Conservation (phyloP, 805 yeast genomes). For the Candida schatavii region DNA sequence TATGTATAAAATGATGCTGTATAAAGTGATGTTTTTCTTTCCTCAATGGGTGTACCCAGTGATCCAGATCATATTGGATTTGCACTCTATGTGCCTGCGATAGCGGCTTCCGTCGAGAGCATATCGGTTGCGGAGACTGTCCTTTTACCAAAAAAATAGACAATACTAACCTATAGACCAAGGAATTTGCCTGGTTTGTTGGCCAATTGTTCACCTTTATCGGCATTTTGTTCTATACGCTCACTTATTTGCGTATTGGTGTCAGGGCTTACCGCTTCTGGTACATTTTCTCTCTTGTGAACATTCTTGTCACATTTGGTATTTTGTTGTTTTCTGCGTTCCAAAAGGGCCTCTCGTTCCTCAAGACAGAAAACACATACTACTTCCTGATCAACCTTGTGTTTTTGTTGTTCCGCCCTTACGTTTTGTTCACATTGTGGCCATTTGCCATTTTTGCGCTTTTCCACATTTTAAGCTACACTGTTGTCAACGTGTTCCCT, state of each 20-base stretch:
- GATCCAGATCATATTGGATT: too few relatives aligned
- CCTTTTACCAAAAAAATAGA: too few relatives aligned
- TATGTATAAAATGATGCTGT: constrained; percentile 12
- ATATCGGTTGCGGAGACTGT: too few relatives aligned
- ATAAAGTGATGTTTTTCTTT: too few relatives aligned
- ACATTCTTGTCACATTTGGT: constrained; percentile 71
- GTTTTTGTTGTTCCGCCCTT: constrained; percentile 27
- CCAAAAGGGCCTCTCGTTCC: constrained; percentile 16
- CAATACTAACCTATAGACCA: too few relatives aligned
- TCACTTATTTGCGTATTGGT: constrained; percentile 32
- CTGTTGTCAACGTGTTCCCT: constrained; percentile 60
- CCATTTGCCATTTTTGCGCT: constrained; percentile 34
- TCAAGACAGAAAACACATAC: constrained; percentile 41
- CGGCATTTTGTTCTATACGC: constrained; percentile 26
- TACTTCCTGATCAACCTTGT: constrained; percentile 31
- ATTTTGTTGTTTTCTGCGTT: constrained; percentile 63
- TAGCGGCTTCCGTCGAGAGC: too few relatives aligned
- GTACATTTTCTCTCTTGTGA: constrained; percentile 60
- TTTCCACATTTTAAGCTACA: constrained; percentile 36
- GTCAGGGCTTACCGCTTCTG: constrained; percentile 24
- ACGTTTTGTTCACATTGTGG: constrained; percentile 36
- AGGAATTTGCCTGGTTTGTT: constrained; percentile 77
- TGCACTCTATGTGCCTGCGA: too few relatives aligned
- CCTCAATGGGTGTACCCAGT: too few relatives aligned
- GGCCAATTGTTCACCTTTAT: constrained; percentile 39